Evolutionary conservation across 1,139 yeast genomes (phyloP).

Genomic region (Dujonia santamariae): DNA sequence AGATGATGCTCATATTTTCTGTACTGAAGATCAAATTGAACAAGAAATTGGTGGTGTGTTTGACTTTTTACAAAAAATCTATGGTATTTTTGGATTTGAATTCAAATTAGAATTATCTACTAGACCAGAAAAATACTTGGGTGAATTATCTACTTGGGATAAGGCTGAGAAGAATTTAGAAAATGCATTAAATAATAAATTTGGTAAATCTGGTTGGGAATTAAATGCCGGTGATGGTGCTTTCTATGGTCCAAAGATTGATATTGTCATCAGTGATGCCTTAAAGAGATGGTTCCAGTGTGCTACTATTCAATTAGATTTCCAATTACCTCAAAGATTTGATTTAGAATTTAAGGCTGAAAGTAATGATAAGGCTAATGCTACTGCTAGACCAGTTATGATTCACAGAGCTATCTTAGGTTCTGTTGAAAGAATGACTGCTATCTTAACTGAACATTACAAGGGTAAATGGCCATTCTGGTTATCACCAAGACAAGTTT

Average conservation of each 20-base stretch:
- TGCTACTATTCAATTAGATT: constrained; percentile 96
- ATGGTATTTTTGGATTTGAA: constrained; percentile 83
- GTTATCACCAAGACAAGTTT: constrained; percentile 95
- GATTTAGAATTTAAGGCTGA: constrained; percentile 83
- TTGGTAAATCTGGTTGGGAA: constrained; percentile 84
- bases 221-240: constrained; percentile 97
- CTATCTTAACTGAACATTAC: constrained; percentile 92
- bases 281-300: constrained; percentile 95
- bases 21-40: constrained; percentile 84
- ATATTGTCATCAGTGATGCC: constrained; percentile 88
- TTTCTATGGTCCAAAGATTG: constrained; percentile 98
- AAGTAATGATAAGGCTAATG: constrained; percentile 47
- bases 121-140: constrained; percentile 90
- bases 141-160: constrained; percentile 85
- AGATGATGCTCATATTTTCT: constrained; percentile 97
- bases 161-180: constrained; percentile 78
- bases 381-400: constrained; percentile 80
- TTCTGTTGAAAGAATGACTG: constrained; percentile 97
- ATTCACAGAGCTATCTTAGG: constrained; percentile 98
- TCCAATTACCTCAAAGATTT: constrained; percentile 92
- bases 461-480: constrained; percentile 99
- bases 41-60: constrained; percentile 76
- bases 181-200: constrained; percentile 60
- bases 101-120: constrained; percentile 90
- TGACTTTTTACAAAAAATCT: constrained; percentile 74